Conservation (phyloP, 805 yeast genomes). For the Candida ovalis region DNA sequence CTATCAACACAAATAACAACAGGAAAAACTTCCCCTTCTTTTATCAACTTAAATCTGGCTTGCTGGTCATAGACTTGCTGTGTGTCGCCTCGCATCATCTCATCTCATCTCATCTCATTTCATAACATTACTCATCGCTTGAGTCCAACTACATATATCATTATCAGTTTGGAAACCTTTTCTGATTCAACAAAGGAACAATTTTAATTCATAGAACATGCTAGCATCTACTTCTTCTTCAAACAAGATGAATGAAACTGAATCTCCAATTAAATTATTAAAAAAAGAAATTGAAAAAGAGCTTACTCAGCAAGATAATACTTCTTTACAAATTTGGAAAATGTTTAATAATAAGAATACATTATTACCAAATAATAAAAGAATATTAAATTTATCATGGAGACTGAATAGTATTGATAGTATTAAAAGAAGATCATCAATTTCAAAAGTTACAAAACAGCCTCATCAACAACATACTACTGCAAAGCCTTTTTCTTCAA, state of each 20-base stretch:
- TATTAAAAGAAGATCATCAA: slow-evolving; percentile 15
- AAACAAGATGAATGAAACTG: background rate
- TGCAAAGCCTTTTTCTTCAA: slow-evolving; percentile 8
- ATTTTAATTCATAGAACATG: background rate
- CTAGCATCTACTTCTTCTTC: background rate
- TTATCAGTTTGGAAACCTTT: background rate
- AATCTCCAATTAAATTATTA: slow-evolving; percentile 19
- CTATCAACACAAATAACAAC: too few species aligned
- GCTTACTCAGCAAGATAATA: slow-evolving; percentile 21
- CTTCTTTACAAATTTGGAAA: slow-evolving; percentile 33
- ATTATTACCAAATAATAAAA: slow-evolving; percentile 30
- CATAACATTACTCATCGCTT: background rate
- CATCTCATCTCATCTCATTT: background rate
- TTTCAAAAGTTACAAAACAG: background rate
- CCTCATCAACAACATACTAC: background rate
- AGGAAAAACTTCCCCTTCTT: too few species aligned
- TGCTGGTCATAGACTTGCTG: too few species aligned
- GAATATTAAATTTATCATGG: slow-evolving; percentile 35
- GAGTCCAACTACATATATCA: background rate
- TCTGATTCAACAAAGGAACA: slow-evolving; percentile 1
- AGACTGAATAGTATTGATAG: slow-evolving; percentile 30
- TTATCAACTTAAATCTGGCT: too few species aligned
- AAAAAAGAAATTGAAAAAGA: slow-evolving; percentile 30
- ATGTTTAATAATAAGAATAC: slow-evolving; percentile 35
- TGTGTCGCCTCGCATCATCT: background rate